Conservation (phyloP, 441 rosid genomes). For the Pelargonium myrrhifolium region DNA sequence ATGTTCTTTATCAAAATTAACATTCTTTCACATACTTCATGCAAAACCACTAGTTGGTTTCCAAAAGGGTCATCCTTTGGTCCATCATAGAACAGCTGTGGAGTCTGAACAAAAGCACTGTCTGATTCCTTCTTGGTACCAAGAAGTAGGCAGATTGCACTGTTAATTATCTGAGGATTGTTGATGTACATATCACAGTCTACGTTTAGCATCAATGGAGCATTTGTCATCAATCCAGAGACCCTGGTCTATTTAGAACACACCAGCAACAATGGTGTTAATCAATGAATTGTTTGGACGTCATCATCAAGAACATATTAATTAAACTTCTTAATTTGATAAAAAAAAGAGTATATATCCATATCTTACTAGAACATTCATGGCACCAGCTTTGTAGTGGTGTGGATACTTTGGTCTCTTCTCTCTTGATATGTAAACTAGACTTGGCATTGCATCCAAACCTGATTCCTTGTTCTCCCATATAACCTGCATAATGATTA, state of each 20-base stretch:
- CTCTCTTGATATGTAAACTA: slow-evolving; percentile 65
- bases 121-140: slow-evolving; percentile 18
- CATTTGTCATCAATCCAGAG: slow-evolving; percentile 60
- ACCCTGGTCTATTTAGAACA: slow-evolving; percentile 37
- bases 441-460: slow-evolving; percentile 38
- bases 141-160: slow-evolving; percentile 37
- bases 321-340: background rate
- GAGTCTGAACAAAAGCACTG: slow-evolving; percentile 35
- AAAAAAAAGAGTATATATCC: background rate
- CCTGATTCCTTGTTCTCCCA: slow-evolving; percentile 41
- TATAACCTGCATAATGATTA: slow-evolving; percentile 30
- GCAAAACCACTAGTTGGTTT: slow-evolving; percentile 16
- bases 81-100: slow-evolving; percentile 34
- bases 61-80: slow-evolving; percentile 36
- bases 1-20: background rate
- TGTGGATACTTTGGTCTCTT: slow-evolving; percentile 43
- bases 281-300: background rate
- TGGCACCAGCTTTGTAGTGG: slow-evolving; percentile 76
- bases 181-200: slow-evolving; percentile 51
- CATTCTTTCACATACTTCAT: slow-evolving; percentile 19
- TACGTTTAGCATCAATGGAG: slow-evolving; percentile 46
- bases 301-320: background rate
- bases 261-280: background rate
- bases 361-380: slow-evolving; percentile 57
- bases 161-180: slow-evolving; percentile 29